phyloP scores from a whole-genome alignment of 352 stramenopile genomes.

The Phytophthora aleatoria region DNA sequence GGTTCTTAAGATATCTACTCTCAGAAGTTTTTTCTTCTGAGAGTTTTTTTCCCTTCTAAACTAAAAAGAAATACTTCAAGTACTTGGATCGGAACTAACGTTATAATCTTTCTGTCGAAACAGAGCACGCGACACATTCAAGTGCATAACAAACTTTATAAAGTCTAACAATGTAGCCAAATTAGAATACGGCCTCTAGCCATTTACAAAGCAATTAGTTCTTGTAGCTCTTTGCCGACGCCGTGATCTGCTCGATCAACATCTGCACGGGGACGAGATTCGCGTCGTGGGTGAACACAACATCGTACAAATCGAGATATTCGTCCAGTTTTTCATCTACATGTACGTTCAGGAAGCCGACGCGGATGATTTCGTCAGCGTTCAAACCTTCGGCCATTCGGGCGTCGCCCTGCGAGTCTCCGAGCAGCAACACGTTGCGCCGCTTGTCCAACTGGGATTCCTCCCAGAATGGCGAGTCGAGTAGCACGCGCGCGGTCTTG shows the following conservation, averaged over 20 bases:
- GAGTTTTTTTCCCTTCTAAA: no score
- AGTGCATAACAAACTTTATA: no score
- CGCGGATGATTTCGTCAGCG: slow-evolving; percentile 60
- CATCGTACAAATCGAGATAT: slow-evolving; percentile 67
- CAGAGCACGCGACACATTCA: no score
- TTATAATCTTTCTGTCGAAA: no score
- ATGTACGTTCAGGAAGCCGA: slow-evolving; percentile 77
- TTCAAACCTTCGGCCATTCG: slow-evolving; percentile 64
- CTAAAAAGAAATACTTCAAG: no score
- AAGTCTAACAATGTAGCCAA: no score
- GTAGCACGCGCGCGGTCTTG: slow-evolving; percentile 75
- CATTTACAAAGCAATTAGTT: not conserved
- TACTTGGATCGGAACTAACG: no score
- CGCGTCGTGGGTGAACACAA: slow-evolving; percentile 72
- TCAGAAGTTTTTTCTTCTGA: no score
- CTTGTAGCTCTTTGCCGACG: not conserved
- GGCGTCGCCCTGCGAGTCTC: slow-evolving; percentile 66
- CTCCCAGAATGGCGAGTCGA: slow-evolving; percentile 64
- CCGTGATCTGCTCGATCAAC: slow-evolving; percentile 51
- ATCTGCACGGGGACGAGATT: slow-evolving; percentile 54
- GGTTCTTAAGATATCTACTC: no score
- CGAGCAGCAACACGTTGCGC: slow-evolving; percentile 68
- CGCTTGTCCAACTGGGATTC: slow-evolving; percentile 54
- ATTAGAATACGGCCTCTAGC: no score
- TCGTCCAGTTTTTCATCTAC: slow-evolving; percentile 67